A percentile compares a stretch with the other conserved stretches of the same genome.
Conservation (phyloP, 2,329 filamentous ascomycete species). For the Canariomyces notabilis region DNA sequence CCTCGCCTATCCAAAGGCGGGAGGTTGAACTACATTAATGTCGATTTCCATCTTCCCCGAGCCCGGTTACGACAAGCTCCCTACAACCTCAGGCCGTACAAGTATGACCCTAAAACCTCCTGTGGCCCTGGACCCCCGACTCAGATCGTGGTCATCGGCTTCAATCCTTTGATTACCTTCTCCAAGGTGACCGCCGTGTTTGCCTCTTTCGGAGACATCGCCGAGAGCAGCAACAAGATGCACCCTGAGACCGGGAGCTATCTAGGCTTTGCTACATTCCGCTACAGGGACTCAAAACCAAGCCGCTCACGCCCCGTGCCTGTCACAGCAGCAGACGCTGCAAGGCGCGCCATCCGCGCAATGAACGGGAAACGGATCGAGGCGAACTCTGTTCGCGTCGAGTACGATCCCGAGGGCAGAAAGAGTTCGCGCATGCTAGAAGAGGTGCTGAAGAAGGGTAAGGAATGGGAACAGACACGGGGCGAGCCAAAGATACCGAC, state of each 20-base stretch:
- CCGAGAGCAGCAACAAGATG: slow-evolving; percentile 87
- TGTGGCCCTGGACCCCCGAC: slow-evolving; percentile 84
- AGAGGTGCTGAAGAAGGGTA: slow-evolving; percentile 63
- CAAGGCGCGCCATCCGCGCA: slow-evolving; percentile 70
- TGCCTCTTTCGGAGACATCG: slow-evolving; percentile 78
- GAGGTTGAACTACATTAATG: slow-evolving; percentile 61
- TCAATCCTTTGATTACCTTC: slow-evolving; percentile 82
- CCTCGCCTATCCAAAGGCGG: slow-evolving; percentile 72
- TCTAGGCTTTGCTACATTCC: slow-evolving; percentile 86
- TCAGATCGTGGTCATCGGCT: slow-evolving; percentile 91
- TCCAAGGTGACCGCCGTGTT: slow-evolving; percentile 72
- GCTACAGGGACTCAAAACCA: slow-evolving; percentile 69
- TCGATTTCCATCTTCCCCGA: slow-evolving; percentile 65
- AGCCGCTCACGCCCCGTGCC: slow-evolving; percentile 46
- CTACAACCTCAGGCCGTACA: slow-evolving; percentile 76
- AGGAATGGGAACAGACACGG: slow-evolving; percentile 49
- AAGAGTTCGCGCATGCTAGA: slow-evolving; percentile 77
- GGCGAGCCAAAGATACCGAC: slow-evolving; percentile 28
- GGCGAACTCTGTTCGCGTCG: slow-evolving; percentile 69
- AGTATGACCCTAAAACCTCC: slow-evolving; percentile 76
- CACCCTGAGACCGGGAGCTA: slow-evolving; percentile 93
- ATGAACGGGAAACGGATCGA: slow-evolving; percentile 79
- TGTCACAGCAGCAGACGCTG: slow-evolving; percentile 70
- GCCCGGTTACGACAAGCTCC: slow-evolving; percentile 66
- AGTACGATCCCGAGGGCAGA: slow-evolving; percentile 83